These are phyloP conservation scores for Penicillium macrosclerotiorum DNA, from an alignment of 495 filamentous ascomycete genomes.

Conservation along the genomic window DNA sequence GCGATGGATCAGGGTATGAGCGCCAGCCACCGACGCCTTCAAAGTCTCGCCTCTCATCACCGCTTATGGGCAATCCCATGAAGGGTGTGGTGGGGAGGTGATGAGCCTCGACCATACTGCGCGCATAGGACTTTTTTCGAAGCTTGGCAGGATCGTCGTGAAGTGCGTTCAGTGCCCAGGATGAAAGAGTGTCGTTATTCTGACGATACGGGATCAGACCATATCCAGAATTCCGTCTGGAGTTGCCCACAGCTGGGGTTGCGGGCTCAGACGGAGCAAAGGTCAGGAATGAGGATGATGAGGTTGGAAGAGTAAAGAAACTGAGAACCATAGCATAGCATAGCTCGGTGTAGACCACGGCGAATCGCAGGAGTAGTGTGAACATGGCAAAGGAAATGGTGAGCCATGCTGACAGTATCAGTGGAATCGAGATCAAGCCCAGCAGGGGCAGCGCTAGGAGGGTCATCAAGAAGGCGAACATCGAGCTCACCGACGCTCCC, in stretches of 20 bases:
- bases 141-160: constrained; percentile 11
- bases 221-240: constrained; percentile 27
- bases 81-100: constrained; percentile 13
- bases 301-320: constrained; percentile 49
- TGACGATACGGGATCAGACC: constrained; percentile 17
- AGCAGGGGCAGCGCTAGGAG: constrained; percentile 61
- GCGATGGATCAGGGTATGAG: constrained; percentile 21
- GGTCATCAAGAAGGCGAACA: constrained; percentile 43
- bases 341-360: constrained; percentile 69
- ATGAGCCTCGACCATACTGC: constrained; percentile 24
- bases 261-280: constrained; percentile 32
- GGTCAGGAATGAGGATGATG: constrained; percentile 29
- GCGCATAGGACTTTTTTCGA: constrained; percentile 18
- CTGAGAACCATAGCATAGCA: constrained; percentile 56
- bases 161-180: constrained; percentile 8
- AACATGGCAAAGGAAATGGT: constrained; percentile 66
- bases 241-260: constrained; percentile 29
- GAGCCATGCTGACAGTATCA: constrained; percentile 65
- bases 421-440: constrained; percentile 63
- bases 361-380: constrained; percentile 61
- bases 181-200: constrained; percentile 12
- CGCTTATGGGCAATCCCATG: constrained; percentile 34
- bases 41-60: constrained; percentile 63
- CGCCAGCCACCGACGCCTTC: constrained; percentile 87
- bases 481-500: background rate